phyloP scores from a whole-genome alignment of 1,139 yeast species.

The Eremothecium gossypii region DNA sequence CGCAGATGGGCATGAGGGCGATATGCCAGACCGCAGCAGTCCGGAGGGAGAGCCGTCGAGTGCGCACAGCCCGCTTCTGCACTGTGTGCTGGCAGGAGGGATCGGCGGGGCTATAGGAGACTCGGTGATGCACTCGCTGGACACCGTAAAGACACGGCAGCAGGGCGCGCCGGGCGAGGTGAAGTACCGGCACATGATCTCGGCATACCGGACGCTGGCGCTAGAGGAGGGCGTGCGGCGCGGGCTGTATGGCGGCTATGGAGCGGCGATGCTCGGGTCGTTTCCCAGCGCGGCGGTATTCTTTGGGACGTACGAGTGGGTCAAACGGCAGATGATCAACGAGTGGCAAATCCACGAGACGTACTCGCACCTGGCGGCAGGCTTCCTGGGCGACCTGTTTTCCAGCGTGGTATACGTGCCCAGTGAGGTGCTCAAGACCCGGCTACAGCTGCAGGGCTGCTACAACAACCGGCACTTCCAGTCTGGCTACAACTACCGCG shows the following conservation, averaged over 20 bases:
- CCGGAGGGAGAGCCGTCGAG: slow-evolving; percentile 7
- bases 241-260: slow-evolving; percentile 87
- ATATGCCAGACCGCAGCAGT: slow-evolving; percentile 7
- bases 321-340: slow-evolving; percentile 62
- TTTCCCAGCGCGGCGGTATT: slow-evolving; percentile 90
- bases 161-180: slow-evolving; percentile 72
- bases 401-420: slow-evolving; percentile 95
- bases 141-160: slow-evolving; percentile 93
- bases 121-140: slow-evolving; percentile 86
- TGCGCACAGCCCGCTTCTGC: slow-evolving; percentile 36
- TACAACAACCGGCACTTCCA: slow-evolving; percentile 68
- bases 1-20: no score
- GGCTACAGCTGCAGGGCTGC: slow-evolving; percentile 85
- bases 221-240: slow-evolving; percentile 74
- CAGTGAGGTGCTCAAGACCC: slow-evolving; percentile 87
- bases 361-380: slow-evolving; percentile 69
- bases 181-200: slow-evolving; percentile 59
- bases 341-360: slow-evolving; percentile 69
- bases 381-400: slow-evolving; percentile 83
- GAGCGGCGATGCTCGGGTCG: slow-evolving; percentile 85
- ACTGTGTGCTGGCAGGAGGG: slow-evolving; percentile 82
- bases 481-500: slow-evolving; percentile 81
- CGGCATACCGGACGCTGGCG: slow-evolving; percentile 64
- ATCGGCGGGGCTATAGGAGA: slow-evolving; percentile 94
- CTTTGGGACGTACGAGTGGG: slow-evolving; percentile 78